phyloP scores from a whole-genome alignment of 2,329 filamentous ascomycete species.

The Fusarium torreyae region DNA sequence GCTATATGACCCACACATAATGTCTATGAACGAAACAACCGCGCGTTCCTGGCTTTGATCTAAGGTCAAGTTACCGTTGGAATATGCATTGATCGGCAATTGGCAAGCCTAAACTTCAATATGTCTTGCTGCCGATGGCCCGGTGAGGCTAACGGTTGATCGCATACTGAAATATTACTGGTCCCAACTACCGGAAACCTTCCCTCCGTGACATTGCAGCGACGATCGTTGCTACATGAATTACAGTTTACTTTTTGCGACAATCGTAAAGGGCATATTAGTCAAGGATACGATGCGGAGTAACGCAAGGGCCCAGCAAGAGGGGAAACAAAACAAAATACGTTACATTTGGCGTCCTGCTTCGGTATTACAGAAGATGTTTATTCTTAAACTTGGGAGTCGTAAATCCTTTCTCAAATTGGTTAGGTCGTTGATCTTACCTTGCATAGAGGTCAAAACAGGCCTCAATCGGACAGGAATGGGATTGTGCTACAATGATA shows the following conservation, averaged over 20 bases:
- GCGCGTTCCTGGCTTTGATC: slow-evolving; percentile 11
- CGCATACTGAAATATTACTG: background rate
- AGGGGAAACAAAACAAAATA: background rate
- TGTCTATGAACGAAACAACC: slow-evolving; percentile 1
- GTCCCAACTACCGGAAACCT: background rate
- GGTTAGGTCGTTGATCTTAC: background rate
- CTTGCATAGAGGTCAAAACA: background rate
- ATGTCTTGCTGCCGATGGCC: slow-evolving; percentile 19
- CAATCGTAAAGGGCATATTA: background rate
- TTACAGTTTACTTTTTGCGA: background rate
- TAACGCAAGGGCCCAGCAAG: background rate
- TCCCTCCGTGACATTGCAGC: background rate
- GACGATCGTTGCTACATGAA: slow-evolving; percentile 6
- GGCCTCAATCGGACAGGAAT: background rate
- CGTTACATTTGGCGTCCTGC: background rate
- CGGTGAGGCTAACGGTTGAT: background rate
- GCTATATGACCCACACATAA: background rate
- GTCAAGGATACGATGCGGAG: background rate
- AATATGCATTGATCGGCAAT: slow-evolving; percentile 17
- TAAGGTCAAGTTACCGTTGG: background rate
- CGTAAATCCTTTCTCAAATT: background rate
- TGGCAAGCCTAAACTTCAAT: background rate
- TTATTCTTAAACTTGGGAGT: background rate
- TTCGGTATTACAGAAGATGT: background rate
- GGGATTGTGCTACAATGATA: background rate